These are phyloP conservation scores for Spathaspora passalidarum DNA, from an alignment of 805 yeast genomes.

Conservation along the genomic window DNA sequence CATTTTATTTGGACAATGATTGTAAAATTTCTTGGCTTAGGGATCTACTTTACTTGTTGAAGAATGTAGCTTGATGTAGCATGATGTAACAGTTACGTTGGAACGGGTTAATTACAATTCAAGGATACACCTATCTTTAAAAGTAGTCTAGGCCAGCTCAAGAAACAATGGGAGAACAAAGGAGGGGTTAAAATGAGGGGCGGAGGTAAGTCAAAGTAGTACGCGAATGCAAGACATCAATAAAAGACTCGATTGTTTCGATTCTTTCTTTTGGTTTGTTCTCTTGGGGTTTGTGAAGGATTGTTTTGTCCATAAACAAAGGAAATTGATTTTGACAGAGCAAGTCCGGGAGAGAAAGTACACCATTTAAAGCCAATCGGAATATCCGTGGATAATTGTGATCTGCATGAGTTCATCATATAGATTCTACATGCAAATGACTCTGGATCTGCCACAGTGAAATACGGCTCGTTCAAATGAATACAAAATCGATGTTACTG, in stretches of 20 bases:
- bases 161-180: neutral
- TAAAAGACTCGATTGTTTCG: neutral
- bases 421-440: too few relatives aligned
- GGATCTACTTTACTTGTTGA: neutral
- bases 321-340: neutral
- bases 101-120: neutral
- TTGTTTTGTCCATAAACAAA: neutral
- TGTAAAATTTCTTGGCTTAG: neutral
- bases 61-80: neutral
- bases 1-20: neutral
- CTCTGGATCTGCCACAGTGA: neutral
- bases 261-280: neutral
- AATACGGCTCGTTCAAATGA: neutral
- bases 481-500: too few relatives aligned
- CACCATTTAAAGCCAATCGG: too few relatives aligned
- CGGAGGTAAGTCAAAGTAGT: neutral
- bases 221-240: neutral
- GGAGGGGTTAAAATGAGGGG: conserved; percentile 1
- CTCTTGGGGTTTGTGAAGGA: neutral
- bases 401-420: too few relatives aligned
- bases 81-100: neutral
- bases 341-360: too few relatives aligned
- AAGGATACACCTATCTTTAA: neutral
- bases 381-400: neutral
- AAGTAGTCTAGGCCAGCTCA: neutral